These are phyloP conservation scores for Zizania latifolia DNA, from an alignment of 176 grass and related monocot genomes.

Conservation along the genomic window DNA sequence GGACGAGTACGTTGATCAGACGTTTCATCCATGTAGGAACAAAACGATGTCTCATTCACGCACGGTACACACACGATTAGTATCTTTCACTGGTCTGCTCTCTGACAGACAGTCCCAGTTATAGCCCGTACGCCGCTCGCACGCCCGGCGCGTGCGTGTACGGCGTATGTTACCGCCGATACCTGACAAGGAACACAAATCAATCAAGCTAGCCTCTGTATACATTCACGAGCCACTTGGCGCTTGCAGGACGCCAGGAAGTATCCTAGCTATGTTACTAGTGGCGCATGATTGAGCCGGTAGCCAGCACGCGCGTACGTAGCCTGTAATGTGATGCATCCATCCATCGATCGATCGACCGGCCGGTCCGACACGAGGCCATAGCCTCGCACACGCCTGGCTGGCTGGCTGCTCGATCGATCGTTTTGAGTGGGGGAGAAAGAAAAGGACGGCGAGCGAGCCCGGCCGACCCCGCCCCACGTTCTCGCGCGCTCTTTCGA, in stretches of 20 bases:
- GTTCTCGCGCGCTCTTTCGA: slow-evolving; percentile 44
- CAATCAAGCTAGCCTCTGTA: not conserved
- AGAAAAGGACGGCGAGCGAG: slow-evolving; percentile 6
- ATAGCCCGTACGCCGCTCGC: slow-evolving; percentile 16
- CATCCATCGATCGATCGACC: not conserved
- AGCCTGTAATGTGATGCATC: not conserved
- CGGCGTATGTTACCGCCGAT: slow-evolving; percentile 16
- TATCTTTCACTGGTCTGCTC: not conserved
- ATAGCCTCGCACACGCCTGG: slow-evolving; percentile 5
- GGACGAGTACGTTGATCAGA: not conserved
- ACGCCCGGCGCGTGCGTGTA: not conserved
- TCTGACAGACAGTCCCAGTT: not conserved
- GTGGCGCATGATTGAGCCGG: slow-evolving; percentile 32
- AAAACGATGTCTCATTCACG: not conserved
- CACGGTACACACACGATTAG: not conserved
- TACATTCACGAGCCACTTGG: slow-evolving; percentile 27
- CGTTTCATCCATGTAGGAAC: not conserved
- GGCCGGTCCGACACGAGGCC: slow-evolving; percentile 11
- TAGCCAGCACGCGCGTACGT: slow-evolving; percentile 17
- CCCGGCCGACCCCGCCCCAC: slow-evolving; percentile 26
- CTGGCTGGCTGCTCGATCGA: not conserved
- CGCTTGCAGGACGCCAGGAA: not conserved
- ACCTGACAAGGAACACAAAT: not conserved
- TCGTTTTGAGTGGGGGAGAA: slow-evolving; percentile 3
- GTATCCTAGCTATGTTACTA: not conserved